A percentile compares a stretch with the other conserved stretches of the same genome.
These are phyloP conservation scores for Eucalyptus erythrocorys DNA, from an alignment of 345 rosid species.

Conservation along the genomic window DNA sequence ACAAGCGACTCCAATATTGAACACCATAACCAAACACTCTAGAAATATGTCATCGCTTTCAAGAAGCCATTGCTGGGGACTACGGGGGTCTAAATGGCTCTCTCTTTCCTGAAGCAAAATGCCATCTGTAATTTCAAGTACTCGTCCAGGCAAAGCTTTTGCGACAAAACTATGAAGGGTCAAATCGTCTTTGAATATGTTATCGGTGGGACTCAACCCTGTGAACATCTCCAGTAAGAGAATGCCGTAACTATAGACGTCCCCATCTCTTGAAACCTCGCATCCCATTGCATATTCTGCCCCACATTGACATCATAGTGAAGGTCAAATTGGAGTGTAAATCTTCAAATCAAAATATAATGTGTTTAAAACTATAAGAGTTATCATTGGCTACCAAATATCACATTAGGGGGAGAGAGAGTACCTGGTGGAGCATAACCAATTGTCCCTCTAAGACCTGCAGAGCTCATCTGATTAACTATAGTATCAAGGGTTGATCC, in stretches of 20 bases:
- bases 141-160: background rate
- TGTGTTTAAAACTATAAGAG: too few relatives aligned
- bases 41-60: background rate
- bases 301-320: background rate
- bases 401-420: too few relatives aligned
- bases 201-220: background rate
- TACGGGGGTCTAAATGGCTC: accelerated
- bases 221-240: background rate
- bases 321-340: background rate
- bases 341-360: background rate
- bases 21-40: background rate
- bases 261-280: background rate
- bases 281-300: background rate
- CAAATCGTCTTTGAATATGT: background rate
- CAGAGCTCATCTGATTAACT: background rate
- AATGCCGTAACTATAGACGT: background rate
- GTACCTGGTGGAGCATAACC: background rate
- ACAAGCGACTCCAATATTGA: background rate
- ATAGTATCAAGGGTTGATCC: accelerated
- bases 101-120: background rate
- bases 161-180: background rate
- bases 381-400: too few relatives aligned
- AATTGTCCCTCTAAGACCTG: background rate
- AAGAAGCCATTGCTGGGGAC: accelerated
- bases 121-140: accelerated